Evolutionary conservation across 495 filamentous ascomycete species (phyloP).

Genomic region (Aspergillus asperescens): DNA sequence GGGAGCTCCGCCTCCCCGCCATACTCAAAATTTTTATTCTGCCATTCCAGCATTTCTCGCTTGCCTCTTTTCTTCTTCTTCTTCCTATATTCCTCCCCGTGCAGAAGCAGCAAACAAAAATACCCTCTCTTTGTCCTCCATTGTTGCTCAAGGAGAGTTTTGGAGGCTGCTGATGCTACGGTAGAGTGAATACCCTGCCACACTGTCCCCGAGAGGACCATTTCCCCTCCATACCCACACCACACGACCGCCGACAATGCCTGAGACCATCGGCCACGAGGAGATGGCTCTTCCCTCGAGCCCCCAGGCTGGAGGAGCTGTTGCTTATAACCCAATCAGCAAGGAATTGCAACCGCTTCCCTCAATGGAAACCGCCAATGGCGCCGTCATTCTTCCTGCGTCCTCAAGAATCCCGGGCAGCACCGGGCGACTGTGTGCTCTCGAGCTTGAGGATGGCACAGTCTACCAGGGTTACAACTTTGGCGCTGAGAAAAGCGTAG

Average conservation of each 20-base stretch:
- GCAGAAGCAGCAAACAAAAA: constrained; percentile 28
- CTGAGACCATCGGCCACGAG: constrained; percentile 28
- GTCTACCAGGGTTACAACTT: constrained; percentile 92
- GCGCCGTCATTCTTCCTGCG: constrained; percentile 48
- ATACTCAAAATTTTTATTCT: constrained; percentile 28
- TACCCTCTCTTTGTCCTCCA: constrained; percentile 21
- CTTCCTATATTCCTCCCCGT: constrained; percentile 26
- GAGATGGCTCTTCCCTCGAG: constrained; percentile 34
- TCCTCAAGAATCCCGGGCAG: constrained; percentile 37
- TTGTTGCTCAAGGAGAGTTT: constrained; percentile 18
- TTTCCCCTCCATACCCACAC: constrained; percentile 28
- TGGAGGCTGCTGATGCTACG: constrained; percentile 43
- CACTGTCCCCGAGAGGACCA: constrained; percentile 45
- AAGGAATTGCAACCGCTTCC: constrained; percentile 32
- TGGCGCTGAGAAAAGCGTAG: constrained; percentile 83
- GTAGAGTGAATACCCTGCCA: constrained; percentile 35
- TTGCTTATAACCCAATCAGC: constrained; percentile 29
- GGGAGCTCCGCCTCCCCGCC: constrained; percentile 20
- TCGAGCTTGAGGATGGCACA: constrained; percentile 86
- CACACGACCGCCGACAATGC: constrained; percentile 26
- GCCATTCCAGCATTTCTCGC: constrained; percentile 14
- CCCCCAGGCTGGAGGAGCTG: constrained; percentile 33
- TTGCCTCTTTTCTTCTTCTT: constrained; percentile 15
- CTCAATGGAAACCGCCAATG: constrained; percentile 31
- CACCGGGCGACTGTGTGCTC: constrained; percentile 59